Conservation (phyloP, 2,329 filamentous ascomycete genomes). For the Nemania diffusa region DNA sequence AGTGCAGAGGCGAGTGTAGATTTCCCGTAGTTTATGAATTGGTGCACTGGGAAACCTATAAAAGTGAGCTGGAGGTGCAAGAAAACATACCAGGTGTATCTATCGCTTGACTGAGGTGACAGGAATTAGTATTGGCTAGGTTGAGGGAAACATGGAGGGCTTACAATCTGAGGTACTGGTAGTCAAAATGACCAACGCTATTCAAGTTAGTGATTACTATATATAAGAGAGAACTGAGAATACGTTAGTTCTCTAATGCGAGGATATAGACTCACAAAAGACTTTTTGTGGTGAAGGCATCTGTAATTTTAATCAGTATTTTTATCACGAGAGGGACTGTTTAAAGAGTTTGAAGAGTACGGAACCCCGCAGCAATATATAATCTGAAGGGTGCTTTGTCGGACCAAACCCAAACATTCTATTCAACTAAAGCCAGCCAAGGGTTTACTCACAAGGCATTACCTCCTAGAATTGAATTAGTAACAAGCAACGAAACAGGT, state of each 20-base stretch:
- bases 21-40: background rate
- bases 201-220: slow-evolving; percentile 16
- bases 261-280: slow-evolving; percentile 66
- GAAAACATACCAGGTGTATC: slow-evolving; percentile 75
- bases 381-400: background rate
- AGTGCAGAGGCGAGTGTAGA: background rate
- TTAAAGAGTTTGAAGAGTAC: background rate
- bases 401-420: background rate
- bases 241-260: background rate
- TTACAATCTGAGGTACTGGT: slow-evolving; percentile 81
- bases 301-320: slow-evolving; percentile 27
- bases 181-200: slow-evolving; percentile 91
- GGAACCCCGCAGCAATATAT: background rate
- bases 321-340: background rate
- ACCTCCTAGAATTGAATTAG: slow-evolving; percentile 32
- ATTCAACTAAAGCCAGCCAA: background rate
- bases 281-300: slow-evolving; percentile 98
- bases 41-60: background rate
- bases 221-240: background rate
- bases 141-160: background rate
- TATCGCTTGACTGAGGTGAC: slow-evolving; percentile 71
- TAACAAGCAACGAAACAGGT: background rate
- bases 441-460: slow-evolving; percentile 32
- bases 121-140: slow-evolving; percentile 17
- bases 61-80: background rate